Evolutionary conservation across 139 green algal genomes (phyloP).

Genomic region (Zygnema cylindricum): DNA sequence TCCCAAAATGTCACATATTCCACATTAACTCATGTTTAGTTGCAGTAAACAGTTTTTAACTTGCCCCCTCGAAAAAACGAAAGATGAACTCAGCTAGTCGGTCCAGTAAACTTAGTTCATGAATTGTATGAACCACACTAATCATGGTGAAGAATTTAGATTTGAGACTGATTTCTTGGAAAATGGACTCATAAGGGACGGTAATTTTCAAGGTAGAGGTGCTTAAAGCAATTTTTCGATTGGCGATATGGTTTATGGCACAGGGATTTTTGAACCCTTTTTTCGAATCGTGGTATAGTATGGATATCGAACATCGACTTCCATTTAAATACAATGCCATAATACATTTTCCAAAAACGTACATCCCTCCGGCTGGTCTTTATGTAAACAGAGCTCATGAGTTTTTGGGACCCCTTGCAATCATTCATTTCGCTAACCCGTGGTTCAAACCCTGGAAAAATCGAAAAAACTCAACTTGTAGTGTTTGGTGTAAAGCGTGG

Average conservation of each 20-base stretch:
- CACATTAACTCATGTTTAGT: too few species aligned
- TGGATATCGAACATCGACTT: conserved; percentile 32
- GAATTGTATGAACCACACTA: too few species aligned
- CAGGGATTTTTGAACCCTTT: conserved; percentile 40
- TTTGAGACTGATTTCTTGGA: conserved; percentile 1
- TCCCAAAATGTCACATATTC: too few species aligned
- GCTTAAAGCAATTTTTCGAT: conserved; percentile 19
- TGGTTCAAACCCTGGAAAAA: conserved; percentile 27
- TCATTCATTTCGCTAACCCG: conserved; percentile 37
- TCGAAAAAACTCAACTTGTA: background rate
- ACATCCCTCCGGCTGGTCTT: background rate
- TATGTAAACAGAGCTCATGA: conserved; percentile 27
- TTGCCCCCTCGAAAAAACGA: too few species aligned
- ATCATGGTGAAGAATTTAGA: too few species aligned
- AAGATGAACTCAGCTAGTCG: too few species aligned
- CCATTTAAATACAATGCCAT: conserved; percentile 20
- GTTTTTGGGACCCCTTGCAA: conserved; percentile 17
- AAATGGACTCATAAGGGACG: conserved; percentile 9
- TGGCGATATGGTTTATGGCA: too few species aligned
- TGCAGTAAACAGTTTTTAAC: too few species aligned
- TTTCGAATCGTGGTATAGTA: conserved; percentile 29
- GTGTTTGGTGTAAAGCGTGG: conserved; percentile 19
- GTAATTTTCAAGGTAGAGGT: conserved; percentile 1
- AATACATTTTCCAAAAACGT: conserved; percentile 19
- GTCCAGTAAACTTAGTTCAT: too few species aligned